Base-by-base conservation (phyloP, 1,284 basidiomycete genomes). In the Apiotrichum gracile region DNA sequence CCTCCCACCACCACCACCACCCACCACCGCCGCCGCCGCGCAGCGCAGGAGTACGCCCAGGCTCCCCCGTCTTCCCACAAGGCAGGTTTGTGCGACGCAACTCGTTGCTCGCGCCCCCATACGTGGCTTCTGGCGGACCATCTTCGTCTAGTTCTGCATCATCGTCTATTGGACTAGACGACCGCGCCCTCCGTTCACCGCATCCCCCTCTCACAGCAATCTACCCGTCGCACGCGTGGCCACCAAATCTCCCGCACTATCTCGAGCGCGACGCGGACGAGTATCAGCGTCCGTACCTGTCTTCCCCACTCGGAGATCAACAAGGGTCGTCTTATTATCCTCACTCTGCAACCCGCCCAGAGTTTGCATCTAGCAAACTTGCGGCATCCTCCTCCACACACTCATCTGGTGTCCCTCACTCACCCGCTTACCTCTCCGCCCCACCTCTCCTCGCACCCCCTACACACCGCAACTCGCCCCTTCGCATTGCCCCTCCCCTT, bases 131-230 rank as follows among this genome's bases (percentile, higher is more conserved):
- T n/a, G 45, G 29, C 5, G 45, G 29, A 21, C 25, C 41, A 2
- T 48, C 51, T 7, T 13, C 51, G 5, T 37, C 47, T 3, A 29
- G 52, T 14, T 67, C 65, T 8, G 57, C 61, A 12, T 58, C 62
- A 9, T 61, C 61, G 7, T 53, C 55, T 19, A 48, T 40, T 35
- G 38, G 43, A 38, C 51, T 51, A 41, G 61, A 57, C 57, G 67
- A 72, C 49, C 53, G 68, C 34, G 57, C 58, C 14, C 60, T 70
- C 10, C 65, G 71, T 29, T 70, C 68, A 4, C 71, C 71, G 5
- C 66, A 70, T 63, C 69, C 69, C 17, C 69, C 70, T 6, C 62
- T 73, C 21, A 71, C 69, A 3, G 70, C 70, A 19, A 39, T 60
- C 19, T 51, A 68, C 25, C 51, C 61, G 16, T 54, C 57, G 25